These are phyloP conservation scores for Aspergillus sp. DNA, from an alignment of 2,329 filamentous ascomycete genomes.

Conservation along the genomic window DNA sequence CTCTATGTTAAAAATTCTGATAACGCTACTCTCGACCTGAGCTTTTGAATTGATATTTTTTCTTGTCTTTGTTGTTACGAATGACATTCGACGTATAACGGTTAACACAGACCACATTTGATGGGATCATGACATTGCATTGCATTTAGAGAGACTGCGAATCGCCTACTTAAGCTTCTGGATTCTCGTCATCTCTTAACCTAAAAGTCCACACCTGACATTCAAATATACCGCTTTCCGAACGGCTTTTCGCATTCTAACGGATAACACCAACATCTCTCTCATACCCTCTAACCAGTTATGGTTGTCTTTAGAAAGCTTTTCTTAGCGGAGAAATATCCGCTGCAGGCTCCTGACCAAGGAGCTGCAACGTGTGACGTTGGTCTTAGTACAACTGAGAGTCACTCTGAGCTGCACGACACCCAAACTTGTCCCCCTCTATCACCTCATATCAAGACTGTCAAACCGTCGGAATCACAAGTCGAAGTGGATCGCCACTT, in stretches of 20 bases:
- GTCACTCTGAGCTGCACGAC: background rate
- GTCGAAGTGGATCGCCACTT: constrained; percentile 25
- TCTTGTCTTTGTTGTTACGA: background rate
- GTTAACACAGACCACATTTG: too few relatives aligned
- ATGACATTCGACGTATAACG: too few relatives aligned
- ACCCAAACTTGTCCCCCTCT: background rate
- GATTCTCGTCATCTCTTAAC: too few relatives aligned
- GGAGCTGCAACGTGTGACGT: background rate
- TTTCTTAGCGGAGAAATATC: constrained; percentile 23
- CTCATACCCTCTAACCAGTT: constrained; percentile 4
- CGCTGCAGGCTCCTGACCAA: constrained; percentile 9
- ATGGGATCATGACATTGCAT: too few relatives aligned
- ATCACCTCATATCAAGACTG: constrained; percentile 10
- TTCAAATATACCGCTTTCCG: background rate
- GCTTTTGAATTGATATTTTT: background rate
- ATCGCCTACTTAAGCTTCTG: too few relatives aligned
- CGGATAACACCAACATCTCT: constrained; percentile 1
- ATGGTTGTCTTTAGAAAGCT: constrained; percentile 32
- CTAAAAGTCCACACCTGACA: background rate
- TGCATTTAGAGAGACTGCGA: too few relatives aligned
- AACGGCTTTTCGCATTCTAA: background rate
- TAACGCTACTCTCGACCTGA: background rate
- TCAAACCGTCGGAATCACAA: constrained; percentile 4
- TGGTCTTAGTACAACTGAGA: background rate
- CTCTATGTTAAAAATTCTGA: background rate